These are phyloP conservation scores for Yarrowia deformans DNA, from an alignment of 805 yeast genomes.

Conservation along the genomic window DNA sequence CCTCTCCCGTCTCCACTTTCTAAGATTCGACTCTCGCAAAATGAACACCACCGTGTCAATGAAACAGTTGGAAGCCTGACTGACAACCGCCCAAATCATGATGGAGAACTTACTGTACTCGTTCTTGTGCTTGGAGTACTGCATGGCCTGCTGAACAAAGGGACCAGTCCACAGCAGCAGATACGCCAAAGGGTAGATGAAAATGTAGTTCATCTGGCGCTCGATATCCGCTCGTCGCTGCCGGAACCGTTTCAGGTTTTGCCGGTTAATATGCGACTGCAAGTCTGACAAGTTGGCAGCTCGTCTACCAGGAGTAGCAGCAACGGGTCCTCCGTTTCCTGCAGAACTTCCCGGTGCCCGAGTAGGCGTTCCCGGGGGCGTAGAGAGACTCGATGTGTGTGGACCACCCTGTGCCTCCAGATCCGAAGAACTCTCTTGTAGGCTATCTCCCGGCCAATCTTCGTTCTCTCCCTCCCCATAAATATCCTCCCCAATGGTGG, in stretches of 20 bases:
- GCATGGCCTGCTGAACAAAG: slow-evolving; percentile 67
- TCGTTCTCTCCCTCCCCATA: slow-evolving; percentile 11
- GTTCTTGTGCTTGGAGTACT: slow-evolving; percentile 52
- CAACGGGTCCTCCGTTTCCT: slow-evolving; percentile 13
- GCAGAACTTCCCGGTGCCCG: background rate
- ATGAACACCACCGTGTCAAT: slow-evolving; percentile 79
- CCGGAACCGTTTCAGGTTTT: slow-evolving; percentile 67
- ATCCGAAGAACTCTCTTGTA: background rate
- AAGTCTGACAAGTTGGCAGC: slow-evolving; percentile 38
- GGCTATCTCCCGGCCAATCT: background rate
- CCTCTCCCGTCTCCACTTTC: slow-evolving; percentile 24
- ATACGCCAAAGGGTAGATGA: slow-evolving; percentile 85
- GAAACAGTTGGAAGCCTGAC: slow-evolving; percentile 81
- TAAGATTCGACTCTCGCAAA: slow-evolving; percentile 62
- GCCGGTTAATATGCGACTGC: slow-evolving; percentile 57
- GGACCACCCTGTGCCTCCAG: slow-evolving; percentile 4
- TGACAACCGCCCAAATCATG: slow-evolving; percentile 70
- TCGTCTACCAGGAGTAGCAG: slow-evolving; percentile 38
- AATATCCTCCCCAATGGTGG: background rate
- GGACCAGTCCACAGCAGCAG: slow-evolving; percentile 85
- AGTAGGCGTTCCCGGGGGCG: slow-evolving; percentile 12
- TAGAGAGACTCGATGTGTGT: background rate
- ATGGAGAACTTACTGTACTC: slow-evolving; percentile 69
- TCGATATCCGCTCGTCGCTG: slow-evolving; percentile 70
- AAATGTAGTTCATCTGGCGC: slow-evolving; percentile 78